Base-by-base conservation (phyloP, 2,329 filamentous ascomycete species). In the Verticillium nubilum region DNA sequence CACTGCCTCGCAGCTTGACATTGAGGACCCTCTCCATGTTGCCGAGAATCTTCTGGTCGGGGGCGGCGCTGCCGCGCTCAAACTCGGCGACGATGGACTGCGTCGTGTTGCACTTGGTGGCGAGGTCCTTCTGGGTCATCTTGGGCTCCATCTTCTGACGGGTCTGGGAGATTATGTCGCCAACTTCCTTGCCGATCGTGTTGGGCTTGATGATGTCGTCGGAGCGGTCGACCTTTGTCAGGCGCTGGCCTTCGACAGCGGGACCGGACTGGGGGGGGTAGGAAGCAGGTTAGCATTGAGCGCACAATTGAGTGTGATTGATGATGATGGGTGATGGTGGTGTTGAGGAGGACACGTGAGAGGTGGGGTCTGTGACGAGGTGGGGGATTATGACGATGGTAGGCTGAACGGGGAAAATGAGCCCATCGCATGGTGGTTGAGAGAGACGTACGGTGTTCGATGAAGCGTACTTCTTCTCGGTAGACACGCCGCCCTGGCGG, bases 181-280 rank as follows among this genome's bases (percentile, higher is more conserved):
- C 92, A 65, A 98, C 91, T 59, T 85, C 82, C 70, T 84, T 82
- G 73, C 92, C 92, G 61, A 97, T 82, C 54, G 92, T 96, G 80
- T 96, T 96, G 72, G 92, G 93, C 81, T 97, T 97, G 78, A 98
- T 89, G 78, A 97, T 97, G 74, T 97, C 95, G 81, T 98, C 93
- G 73, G 87, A 88, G 67, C 94, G 93, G 83, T 98, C 95, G 76
- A 99, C 93, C 82, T 98, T 97, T 67, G 95, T 98, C 66, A 98
- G 84, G 73, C 91, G 93, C 80, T 99, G 95, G 68, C 95, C 95
- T 78, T 98, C 94, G 66, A 81, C 82, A 62, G 78, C 79, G 61
- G 77, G 65, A 71, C 80, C 81, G 69, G 80, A 72, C 78, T 83
- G 65, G 58, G 35, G 5, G n/a, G n/a, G n/a, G n/a, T n/a, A n/a